phyloP scores from a whole-genome alignment of 1,139 yeast species.

The Scheffersomyces lignicola region DNA sequence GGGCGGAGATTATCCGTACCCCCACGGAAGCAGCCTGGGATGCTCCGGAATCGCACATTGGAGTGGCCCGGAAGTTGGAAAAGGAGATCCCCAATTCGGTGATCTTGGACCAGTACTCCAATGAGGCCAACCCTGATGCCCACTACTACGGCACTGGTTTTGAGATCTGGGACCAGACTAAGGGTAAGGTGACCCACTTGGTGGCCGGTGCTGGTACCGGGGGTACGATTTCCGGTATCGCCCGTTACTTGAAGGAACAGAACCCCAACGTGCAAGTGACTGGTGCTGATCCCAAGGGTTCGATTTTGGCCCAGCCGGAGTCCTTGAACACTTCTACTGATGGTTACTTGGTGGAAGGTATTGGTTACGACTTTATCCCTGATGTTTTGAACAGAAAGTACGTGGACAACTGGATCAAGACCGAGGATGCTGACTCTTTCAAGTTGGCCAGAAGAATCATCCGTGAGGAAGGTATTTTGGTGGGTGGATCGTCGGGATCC shows the following conservation, averaged over 20 bases:
- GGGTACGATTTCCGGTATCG: constrained; percentile 79
- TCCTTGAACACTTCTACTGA: constrained; percentile 60
- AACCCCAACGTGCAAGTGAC: constrained; percentile 61
- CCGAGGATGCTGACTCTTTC: constrained; percentile 82
- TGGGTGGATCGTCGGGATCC: constrained; percentile 87
- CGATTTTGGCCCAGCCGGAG: constrained; percentile 81
- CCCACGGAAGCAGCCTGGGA: constrained; percentile 96
- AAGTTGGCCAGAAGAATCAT: constrained; percentile 80
- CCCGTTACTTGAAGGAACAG: constrained; percentile 73
- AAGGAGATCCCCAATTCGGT: constrained; percentile 86
- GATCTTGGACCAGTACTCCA: constrained; percentile 81
- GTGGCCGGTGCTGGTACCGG: constrained; percentile 95
- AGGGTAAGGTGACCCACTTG: constrained; percentile 69
- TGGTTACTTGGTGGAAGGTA: constrained; percentile 84
- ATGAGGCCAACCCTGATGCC: constrained; percentile 78
- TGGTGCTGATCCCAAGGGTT: constrained; percentile 88
- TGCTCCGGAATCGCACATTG: constrained; percentile 88
- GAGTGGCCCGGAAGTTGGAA: constrained; percentile 80
- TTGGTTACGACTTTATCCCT: constrained; percentile 88
- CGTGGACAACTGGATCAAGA: constrained; percentile 83
- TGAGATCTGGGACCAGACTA: constrained; percentile 83
- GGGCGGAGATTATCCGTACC: constrained; percentile 89
- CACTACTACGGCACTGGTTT: constrained; percentile 84
- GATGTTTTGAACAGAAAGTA: constrained; percentile 68
- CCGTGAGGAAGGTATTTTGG: constrained; percentile 81